Evolutionary conservation across 768 basidiomycete species (phyloP), one percentile per base, ranked within the genome.

Genomic region (Omphalotus guepiniiformis): DNA sequence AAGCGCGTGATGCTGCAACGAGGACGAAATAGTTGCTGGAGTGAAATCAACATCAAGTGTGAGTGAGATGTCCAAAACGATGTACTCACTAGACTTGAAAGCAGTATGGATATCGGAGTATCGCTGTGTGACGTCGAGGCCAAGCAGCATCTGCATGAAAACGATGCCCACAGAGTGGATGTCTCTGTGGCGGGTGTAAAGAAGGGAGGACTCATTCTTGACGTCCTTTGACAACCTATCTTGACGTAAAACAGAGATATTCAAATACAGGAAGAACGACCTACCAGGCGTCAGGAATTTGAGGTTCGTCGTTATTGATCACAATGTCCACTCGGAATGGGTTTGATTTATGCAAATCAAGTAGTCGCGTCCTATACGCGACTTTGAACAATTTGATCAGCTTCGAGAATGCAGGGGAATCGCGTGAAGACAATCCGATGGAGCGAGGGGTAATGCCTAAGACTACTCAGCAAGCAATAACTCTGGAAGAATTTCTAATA

Each of bases 321-420:
- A 43, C 18, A 54, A 35, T 1, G 64, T 55, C 7, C 62, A 56
- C 60, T 64, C 76, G 76, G 54, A 95, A 90, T 0, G 83, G 79
- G 55, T 96, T 92, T 2, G 93, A 95, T 15, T 82, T 74, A 57
- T 95, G 86, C 26, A 93, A 67, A 59, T 95, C 92, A 21, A 84
- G 69, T 26, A 97, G 71, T 1, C 77, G 77, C 4, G 81, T 80
- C 53, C 84, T 75, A 60, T 84, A 96, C 13, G 74, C 79, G 2
- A 82, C 81, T 53, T 83, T 83, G 16, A 81, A 78, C 3, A 96
- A 64, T 60, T 93, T 93, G 59, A 91, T 74, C 16, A 77, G 66
- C 54, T 87, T 88, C 8, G 78, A 67, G 26, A 78, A 76, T 4
- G 73, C 66, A 1, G 68, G 67, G 39, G 73, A 71, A 46, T 75